Evolutionary conservation across 2,329 filamentous ascomycete species (phyloP), one percentile per base, ranked within the genome.

Genomic region (Sporothrix pallida): DNA sequence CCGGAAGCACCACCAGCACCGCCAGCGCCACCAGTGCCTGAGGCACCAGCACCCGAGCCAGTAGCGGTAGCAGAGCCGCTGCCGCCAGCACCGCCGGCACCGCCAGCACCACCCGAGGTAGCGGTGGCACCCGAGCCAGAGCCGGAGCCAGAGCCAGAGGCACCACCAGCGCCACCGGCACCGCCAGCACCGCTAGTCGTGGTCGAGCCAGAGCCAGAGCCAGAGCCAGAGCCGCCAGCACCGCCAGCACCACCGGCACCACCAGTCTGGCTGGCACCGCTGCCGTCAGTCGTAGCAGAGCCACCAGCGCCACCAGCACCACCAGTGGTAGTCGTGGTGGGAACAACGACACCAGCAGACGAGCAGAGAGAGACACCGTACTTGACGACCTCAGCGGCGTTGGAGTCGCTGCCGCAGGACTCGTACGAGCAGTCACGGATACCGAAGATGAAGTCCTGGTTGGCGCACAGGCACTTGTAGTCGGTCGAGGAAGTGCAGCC

Each of bases 341-440:
- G 80, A 71, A 83, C 79, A 46, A 77, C 73, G 31, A 83, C 80
- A 71, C 83, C 83, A 73, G 78, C 81, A 60, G 75, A 74, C 26
- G 78, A 74, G 79, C 86, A 87, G 73, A 83, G 74, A 13, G 77
- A 70, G 73, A 83, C 77, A 58, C 80, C 86, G 75, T 82, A 86
- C 42, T 77, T 72, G 56, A 87, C 78, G 73, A 81, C 82, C 58
- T 80, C 75, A 48, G 79, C 77, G 68, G 83, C 83, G 67, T 82
- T 79, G 17, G 79, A 76, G 15, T 77, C 73, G 71, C 74, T 76
- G 42, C 60, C 73, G 81, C 86, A 87, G 62, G 81, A 80, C 79
- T 84, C 80, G 75, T 77, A 76, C 20, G 86, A 83, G 81, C 86
- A 88, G 82, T 88, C 86, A 74, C 83, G 85, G 74, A 88, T 79